Evolutionary conservation across 2,329 filamentous ascomycete genomes (phyloP), one percentile per base, ranked within the genome.

Genomic region (Tolypocladium sp.): DNA sequence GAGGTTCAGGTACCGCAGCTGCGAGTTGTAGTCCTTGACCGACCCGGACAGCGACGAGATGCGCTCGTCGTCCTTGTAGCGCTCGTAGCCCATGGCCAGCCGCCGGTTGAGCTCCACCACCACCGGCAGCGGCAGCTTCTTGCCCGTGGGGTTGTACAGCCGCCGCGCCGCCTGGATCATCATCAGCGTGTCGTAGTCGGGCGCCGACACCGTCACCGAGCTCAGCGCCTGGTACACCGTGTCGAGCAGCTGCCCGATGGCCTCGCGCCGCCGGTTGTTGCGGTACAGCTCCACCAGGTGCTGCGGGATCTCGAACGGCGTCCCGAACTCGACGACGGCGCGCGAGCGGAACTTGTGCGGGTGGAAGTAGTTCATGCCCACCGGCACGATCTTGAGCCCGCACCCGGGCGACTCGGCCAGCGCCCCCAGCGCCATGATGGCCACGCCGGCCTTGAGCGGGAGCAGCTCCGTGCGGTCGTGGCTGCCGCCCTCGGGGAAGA

Each of bases 281-380:
- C 87, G 89, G 76, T 96, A 97, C 74, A 91, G 86, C 62, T 92
- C 83, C 6, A 97, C 91, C 40, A 97, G 77, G 68, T 96, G 89
- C 25, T 79, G 78, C 0, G 92, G 89, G 12, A 97, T 86, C 64
- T 96, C 90, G 63, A 97, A 87, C 0, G 94, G 92, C 33, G 85
- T 87, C 10, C 94, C 94, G 67, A 97, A 99, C 70, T 99, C 94
- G 61, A 97, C 87, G 5, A 99, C 93, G 41, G 93, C 94, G 70
- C 94, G 85, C 63, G 93, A 97, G 53, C 93, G 89, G 75, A 99
- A 99, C 73, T 97, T 99, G 81, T 99, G 93, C 0, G 93, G 90
- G 74, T 97, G 93, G 76, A 99, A 99, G 75, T 99, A 99, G 75
- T 99, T 99, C 93, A 99, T 97, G 67, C 93, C 93, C 57, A 94